Base-by-base conservation (phyloP, 208 protist species). In the Leishmania gerbilli region DNA sequence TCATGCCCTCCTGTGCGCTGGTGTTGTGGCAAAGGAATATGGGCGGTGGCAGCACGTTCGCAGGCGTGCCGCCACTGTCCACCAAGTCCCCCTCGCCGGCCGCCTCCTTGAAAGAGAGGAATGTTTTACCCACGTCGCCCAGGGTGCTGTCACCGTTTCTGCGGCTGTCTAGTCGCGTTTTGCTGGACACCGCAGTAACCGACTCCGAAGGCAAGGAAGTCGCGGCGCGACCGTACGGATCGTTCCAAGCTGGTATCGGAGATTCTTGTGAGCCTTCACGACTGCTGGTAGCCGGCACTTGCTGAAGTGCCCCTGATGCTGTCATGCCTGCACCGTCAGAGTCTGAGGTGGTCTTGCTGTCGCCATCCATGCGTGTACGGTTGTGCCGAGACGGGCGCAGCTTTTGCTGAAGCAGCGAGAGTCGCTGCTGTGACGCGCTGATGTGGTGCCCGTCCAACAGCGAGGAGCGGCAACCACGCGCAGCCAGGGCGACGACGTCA, bases 311-410 rank as follows among this genome's bases (percentile, higher is more conserved):
- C 17, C 24, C 68, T 53, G 65, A 19, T 9, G 42, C 51, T 62
- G 51, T 40, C 58, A 19, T 80, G 58, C 51, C 40, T 47, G 60
- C 11, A 40, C 45, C 47, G 3, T 51, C 6, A 1, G 68, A 53
- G 34, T 9, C 34, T 27, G 78, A 53, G 31, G 31, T 45, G 24
- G 5, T 31, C 24, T 64, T 77, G 31, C 34, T 7, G 56, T 45
- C 71, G 5, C 13, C 51, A 45, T 5, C 3, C 15, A 31, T 31
- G n/a, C 19, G 49, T 45, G 31, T 19, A 31, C 27, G 74, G 13
- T 74, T 80, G 68, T 69, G 64, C 76, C 76, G 77, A 8, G 69
- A 80, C 45, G 76, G 76, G 58, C 80, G 81, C 81, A 74, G 21
- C 49, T 72, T 76, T 71, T 80, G 81, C 17, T 65, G 75, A 13